phyloP scores from a whole-genome alignment of 305 asterid genomes.

The Fraxinus sp. region DNA sequence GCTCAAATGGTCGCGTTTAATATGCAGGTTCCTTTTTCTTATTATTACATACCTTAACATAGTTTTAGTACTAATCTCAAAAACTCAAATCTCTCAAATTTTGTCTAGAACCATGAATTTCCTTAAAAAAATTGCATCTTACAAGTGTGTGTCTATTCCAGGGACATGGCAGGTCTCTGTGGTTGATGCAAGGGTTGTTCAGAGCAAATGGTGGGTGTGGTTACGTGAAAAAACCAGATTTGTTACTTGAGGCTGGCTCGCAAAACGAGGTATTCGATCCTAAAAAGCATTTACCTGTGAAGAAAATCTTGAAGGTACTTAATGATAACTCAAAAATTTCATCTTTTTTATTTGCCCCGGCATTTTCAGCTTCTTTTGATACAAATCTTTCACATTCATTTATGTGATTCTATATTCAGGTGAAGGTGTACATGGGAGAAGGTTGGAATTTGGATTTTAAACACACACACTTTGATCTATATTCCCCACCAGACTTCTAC shows the following conservation, averaged over 20 bases:
- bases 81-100: not conserved
- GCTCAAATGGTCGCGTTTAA: constrained; percentile 88
- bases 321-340: not conserved
- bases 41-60: not conserved
- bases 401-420: constrained; percentile 32
- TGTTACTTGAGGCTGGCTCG: constrained; percentile 40
- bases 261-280: constrained; percentile 58
- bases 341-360: not conserved
- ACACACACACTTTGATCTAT: constrained; percentile 57
- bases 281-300: constrained; percentile 40
- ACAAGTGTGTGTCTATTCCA: constrained; percentile 21
- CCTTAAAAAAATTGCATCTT: not conserved
- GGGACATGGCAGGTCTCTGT: constrained; percentile 71
- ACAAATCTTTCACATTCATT: not conserved
- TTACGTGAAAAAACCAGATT: constrained; percentile 71
- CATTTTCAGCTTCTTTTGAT: not conserved
- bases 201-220: constrained; percentile 86
- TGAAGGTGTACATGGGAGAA: constrained; percentile 58
- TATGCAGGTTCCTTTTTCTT: constrained; percentile 55
- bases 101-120: not conserved
- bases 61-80: not conserved
- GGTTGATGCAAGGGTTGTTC: constrained; percentile 90
- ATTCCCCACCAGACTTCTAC: constrained; percentile 69
- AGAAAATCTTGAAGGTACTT: constrained; percentile 55
- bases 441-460: constrained; percentile 61